These are phyloP conservation scores for Fomitopsis betulina DNA, from an alignment of 1,284 basidiomycete species.

Conservation along the genomic window DNA sequence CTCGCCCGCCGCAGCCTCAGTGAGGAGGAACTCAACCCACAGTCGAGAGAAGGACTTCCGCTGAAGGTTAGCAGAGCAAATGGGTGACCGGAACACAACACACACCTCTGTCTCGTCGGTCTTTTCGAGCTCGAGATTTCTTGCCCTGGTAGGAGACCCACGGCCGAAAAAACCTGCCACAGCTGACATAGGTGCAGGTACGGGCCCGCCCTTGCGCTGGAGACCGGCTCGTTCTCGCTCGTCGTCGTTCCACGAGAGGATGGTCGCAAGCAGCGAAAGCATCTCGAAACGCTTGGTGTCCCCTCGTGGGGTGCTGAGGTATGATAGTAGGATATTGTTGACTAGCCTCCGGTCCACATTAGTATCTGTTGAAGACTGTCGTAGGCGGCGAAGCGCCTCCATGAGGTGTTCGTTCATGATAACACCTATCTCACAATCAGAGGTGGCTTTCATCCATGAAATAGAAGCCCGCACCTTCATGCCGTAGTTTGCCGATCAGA, in stretches of 20 bases:
- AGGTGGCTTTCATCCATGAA: background rate
- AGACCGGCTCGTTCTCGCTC: slow-evolving; percentile 91
- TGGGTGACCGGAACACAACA: slow-evolving; percentile 1
- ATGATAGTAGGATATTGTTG: slow-evolving; percentile 92
- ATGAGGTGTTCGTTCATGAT: slow-evolving; percentile 98
- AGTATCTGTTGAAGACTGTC: slow-evolving; percentile 80
- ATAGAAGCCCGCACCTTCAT: slow-evolving; percentile 66
- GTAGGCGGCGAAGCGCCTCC: slow-evolving; percentile 90
- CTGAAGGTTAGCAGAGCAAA: background rate
- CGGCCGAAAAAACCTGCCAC: slow-evolving; percentile 51
- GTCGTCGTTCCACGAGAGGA: slow-evolving; percentile 86
- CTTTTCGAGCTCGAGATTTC: slow-evolving; percentile 58
- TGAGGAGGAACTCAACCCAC: slow-evolving; percentile 94
- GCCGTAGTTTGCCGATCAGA: slow-evolving; percentile 87
- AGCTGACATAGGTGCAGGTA: slow-evolving; percentile 22
- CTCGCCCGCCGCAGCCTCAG: slow-evolving; percentile 72
- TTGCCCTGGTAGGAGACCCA: slow-evolving; percentile 39
- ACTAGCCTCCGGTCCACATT: slow-evolving; percentile 94
- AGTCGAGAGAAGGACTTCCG: slow-evolving; percentile 86
- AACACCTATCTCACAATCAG: slow-evolving; percentile 53
- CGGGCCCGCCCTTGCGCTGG: slow-evolving; percentile 44
- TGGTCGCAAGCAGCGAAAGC: slow-evolving; percentile 82
- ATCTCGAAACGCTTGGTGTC: slow-evolving; percentile 98
- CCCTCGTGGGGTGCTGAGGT: slow-evolving; percentile 85
- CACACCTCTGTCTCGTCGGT: slow-evolving; percentile 74